phyloP scores from a whole-genome alignment of 2,329 filamentous ascomycete species.

The Fusarium oligoseptatum region DNA sequence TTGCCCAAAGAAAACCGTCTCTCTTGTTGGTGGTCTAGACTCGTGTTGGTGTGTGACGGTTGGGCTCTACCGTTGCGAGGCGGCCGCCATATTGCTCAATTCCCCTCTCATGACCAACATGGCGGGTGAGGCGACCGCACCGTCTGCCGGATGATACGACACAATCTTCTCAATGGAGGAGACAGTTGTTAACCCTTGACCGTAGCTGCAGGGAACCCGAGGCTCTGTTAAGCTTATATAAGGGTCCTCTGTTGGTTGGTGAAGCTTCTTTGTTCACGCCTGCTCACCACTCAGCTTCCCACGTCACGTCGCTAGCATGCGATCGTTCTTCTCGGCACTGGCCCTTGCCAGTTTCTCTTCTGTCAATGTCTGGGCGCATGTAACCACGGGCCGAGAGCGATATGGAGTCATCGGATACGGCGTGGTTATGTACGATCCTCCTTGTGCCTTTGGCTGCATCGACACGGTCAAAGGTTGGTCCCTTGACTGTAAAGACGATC shows the following conservation, averaged over 20 bases:
- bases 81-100: conserved; percentile 1
- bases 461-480: neutral
- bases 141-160: neutral
- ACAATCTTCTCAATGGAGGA: neutral
- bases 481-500: neutral
- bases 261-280: neutral
- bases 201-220: neutral
- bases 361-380: neutral
- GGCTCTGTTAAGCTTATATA: neutral
- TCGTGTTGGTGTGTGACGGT: neutral
- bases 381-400: neutral
- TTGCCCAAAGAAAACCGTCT: too few species aligned
- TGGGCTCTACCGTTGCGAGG: neutral
- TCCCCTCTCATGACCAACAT: neutral
- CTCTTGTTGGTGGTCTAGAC: neutral
- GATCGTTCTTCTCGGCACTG: neutral
- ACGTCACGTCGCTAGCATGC: neutral
- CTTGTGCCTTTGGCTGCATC: neutral
- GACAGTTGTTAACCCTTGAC: neutral
- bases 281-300: neutral
- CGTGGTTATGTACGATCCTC: neutral
- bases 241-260: neutral
- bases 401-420: neutral
- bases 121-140: neutral
- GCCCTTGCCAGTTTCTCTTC: neutral